These are phyloP conservation scores for Beauveria scarabaeidicola DNA, from an alignment of 2,329 filamentous ascomycete species.

Conservation along the genomic window DNA sequence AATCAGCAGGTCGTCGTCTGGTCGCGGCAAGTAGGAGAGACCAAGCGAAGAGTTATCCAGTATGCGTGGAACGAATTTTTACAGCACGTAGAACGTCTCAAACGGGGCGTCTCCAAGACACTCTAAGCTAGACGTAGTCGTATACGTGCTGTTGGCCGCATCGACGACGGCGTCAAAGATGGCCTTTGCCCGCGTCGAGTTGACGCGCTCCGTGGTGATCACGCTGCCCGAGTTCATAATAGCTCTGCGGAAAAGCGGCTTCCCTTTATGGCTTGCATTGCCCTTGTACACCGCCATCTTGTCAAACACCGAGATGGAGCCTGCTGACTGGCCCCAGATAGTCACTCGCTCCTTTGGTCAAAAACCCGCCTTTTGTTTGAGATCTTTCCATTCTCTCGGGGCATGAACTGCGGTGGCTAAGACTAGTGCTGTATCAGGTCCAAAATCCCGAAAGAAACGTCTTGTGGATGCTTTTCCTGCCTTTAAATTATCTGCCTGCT, in stretches of 20 bases:
- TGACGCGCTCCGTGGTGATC: slow-evolving; percentile 42
- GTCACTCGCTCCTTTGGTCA: slow-evolving; percentile 57
- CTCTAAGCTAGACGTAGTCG: not conserved
- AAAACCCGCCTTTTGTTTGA: too few relatives aligned
- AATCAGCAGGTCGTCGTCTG: slow-evolving; percentile 56
- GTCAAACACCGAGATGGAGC: slow-evolving; percentile 52
- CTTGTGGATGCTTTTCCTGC: too few relatives aligned
- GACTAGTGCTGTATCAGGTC: too few relatives aligned
- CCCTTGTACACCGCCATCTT: slow-evolving; percentile 56
- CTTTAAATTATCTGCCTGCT: too few relatives aligned
- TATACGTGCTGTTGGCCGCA: slow-evolving; percentile 39
- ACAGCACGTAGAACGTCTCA: slow-evolving; percentile 53
- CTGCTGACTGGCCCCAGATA: slow-evolving; percentile 54
- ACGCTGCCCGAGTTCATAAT: slow-evolving; percentile 57
- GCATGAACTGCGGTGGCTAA: too few relatives aligned
- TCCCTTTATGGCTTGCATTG: slow-evolving; percentile 54
- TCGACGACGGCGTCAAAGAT: slow-evolving; percentile 44
- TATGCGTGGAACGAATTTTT: slow-evolving; percentile 62
- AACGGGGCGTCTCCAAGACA: slow-evolving; percentile 3
- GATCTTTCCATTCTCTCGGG: too few relatives aligned
- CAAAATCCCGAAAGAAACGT: too few relatives aligned
- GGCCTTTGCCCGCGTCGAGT: slow-evolving; percentile 46
- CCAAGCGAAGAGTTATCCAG: slow-evolving; percentile 60
- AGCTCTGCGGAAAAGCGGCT: slow-evolving; percentile 52
- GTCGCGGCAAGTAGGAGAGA: slow-evolving; percentile 65